Conservation (phyloP, 345 rosid genomes). For the Eucalyptus regnans region DNA sequence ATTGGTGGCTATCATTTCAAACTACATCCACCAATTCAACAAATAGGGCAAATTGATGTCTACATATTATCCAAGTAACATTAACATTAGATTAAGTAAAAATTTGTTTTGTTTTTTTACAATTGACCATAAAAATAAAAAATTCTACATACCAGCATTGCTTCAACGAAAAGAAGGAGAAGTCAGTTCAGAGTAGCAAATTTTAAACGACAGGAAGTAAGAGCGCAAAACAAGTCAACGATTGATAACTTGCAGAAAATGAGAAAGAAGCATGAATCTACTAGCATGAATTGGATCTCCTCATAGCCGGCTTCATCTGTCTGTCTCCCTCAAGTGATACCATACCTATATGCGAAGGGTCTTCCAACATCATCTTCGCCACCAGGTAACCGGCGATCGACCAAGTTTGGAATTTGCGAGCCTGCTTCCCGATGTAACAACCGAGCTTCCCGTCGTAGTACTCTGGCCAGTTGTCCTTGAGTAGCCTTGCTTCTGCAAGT, state of each 20-base stretch:
- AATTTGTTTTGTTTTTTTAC: neutral
- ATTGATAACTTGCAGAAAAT: neutral
- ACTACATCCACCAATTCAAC: neutral
- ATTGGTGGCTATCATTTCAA: neutral
- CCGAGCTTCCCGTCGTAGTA: conserved; percentile 93
- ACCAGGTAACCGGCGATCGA: conserved; percentile 88
- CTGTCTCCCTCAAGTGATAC: conserved; percentile 77
- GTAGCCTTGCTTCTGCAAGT: conserved; percentile 60
- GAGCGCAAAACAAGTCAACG: neutral
- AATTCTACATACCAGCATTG: neutral
- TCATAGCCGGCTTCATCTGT: conserved; percentile 65
- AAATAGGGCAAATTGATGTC: neutral
- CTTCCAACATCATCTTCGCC: conserved; percentile 94
- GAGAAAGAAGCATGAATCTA: neutral
- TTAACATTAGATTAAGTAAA: neutral
- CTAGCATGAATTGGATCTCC: conserved; percentile 70
- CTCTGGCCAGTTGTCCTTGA: conserved; percentile 83
- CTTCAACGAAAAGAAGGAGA: neutral
- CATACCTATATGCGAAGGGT: conserved; percentile 93
- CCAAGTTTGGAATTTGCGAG: conserved; percentile 86
- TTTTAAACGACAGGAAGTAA: neutral
- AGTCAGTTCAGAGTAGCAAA: neutral
- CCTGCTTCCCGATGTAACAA: conserved; percentile 82
- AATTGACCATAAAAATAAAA: no score
- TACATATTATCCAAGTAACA: neutral